Evolutionary conservation across 345 rosid genomes (phyloP), one percentile per base, ranked within the genome.

Genomic region (Salix dunnii): DNA sequence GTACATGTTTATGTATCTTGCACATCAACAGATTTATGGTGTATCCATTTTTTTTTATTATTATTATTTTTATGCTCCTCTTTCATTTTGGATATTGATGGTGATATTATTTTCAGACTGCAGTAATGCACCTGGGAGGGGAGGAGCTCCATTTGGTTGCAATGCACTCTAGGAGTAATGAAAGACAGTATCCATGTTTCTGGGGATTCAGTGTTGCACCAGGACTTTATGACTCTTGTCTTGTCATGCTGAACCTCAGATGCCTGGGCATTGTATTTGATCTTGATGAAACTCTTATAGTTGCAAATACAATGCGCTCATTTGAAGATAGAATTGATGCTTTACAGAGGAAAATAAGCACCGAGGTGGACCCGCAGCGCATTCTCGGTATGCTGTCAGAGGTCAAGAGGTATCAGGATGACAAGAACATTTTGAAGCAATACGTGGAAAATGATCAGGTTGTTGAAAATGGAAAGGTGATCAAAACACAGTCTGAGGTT

Each of bases 181-280:
- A 85, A 43, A 84, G 81, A 58, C 80, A 82, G 48, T 77, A 85
- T 70, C 92, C 98, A 65, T 93, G 91, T 85, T 96, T 96, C 87
- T 96, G 98, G 99, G 97, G 88, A 53, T 96, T 96, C 83, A 80
- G 61, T 75, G 92, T 90, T 73, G 85, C 88, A 58, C 81, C 87
- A 61, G 98, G 97, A 72, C 91, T 88, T 18, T 96, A 96, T 67
- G 75, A 86, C 74, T 88, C 97, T 27, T 91, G 97, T 86, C 94
- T 94, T 72, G 86, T 82, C 82, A 91, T 96, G 99, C 77, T 96
- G 82, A 92, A 96, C 76, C 88, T 92, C 78, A 91, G 98, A 83
- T 96, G 99, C 78, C 89, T 96, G 70, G 97, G 97, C 75, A 96
- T 96, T 76, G 99, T 96, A 67, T 96, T 96, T 89, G 98, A 96